A percentile compares a stretch with the other conserved stretches of the same genome.
phyloP scores from a whole-genome alignment of 1,139 yeast genomes.

The Zygosaccharomyces pseudobailii region DNA sequence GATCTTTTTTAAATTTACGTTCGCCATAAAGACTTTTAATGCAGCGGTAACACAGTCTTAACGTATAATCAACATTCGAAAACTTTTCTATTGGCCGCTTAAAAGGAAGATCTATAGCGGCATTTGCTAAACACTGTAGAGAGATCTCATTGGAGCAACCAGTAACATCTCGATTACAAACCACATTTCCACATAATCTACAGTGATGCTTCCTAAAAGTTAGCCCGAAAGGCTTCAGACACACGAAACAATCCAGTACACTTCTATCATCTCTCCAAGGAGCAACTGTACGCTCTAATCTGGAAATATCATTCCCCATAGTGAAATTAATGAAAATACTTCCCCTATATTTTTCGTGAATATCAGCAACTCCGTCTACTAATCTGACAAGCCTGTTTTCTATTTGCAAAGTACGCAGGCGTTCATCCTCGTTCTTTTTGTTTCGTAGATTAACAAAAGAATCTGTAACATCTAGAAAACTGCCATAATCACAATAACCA shows the following conservation, averaged over 20 bases:
- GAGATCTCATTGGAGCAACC: slow-evolving; percentile 76
- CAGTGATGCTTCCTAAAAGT: slow-evolving; percentile 80
- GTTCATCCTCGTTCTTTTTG: slow-evolving; percentile 37
- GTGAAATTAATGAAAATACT: slow-evolving; percentile 25
- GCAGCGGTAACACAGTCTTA: slow-evolving; percentile 67
- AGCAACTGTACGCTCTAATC: slow-evolving; percentile 50
- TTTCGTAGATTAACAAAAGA: slow-evolving; percentile 43
- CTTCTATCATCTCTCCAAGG: slow-evolving; percentile 63
- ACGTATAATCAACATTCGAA: slow-evolving; percentile 25
- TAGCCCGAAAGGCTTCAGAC: slow-evolving; percentile 52
- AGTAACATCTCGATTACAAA: slow-evolving; percentile 61
- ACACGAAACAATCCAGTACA: slow-evolving; percentile 56
- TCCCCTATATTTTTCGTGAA: slow-evolving; percentile 20
- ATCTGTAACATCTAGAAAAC: slow-evolving; percentile 42
- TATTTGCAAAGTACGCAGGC: slow-evolving; percentile 51
- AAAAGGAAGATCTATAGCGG: slow-evolving; percentile 31
- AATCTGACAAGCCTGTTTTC: slow-evolving; percentile 60
- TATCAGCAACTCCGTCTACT: slow-evolving; percentile 28
- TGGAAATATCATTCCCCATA: slow-evolving; percentile 28
- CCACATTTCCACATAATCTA: slow-evolving; percentile 74
- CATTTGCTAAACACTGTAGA: slow-evolving; percentile 37
- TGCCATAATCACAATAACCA: slow-evolving; percentile 46
- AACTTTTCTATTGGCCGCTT: slow-evolving; percentile 21
- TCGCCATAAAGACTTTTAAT: slow-evolving; percentile 56
- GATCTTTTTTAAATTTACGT: slow-evolving; percentile 46